Base-by-base conservation (phyloP, 2,329 filamentous ascomycete species). In the Ophiostoma angusticollis region DNA sequence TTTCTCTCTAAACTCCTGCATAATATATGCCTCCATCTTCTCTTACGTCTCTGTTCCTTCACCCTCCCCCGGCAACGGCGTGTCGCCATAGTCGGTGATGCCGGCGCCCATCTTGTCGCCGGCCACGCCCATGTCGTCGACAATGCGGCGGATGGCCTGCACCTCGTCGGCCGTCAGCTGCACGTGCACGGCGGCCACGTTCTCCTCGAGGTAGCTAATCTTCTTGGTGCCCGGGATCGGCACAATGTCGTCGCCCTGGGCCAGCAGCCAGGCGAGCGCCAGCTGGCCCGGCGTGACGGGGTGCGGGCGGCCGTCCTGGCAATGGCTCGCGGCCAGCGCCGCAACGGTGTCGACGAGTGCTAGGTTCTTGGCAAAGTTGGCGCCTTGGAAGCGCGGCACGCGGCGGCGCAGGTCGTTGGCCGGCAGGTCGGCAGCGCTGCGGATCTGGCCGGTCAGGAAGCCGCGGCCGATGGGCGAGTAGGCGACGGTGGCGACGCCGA, bases 381-480 rank as follows among this genome's bases (percentile, higher is more conserved):
- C 69, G 13, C 60, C 57, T 3, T 47, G 54, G 52, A 71, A 73
- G 11, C 71, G 61, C 3, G 71, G 70, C 13, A 66, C 22, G 33
- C 9, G 45, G 45, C 29, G 49, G 47, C 73, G 65, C 50, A 67
- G 62, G 49, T 76, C 71, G 3, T 51, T 55, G 7, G 61, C 58
- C 5, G 60, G 60, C 35, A 75, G 59, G 47, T 74, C 69, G 13
- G 58, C 58, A 0, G 49, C 52, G 3, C 58, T 62, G 29, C 59
- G 59, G 50, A 68, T 64, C 6, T 54, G 52, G 7, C 72, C 72
- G 0, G 69, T 67, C 18, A 80, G 50, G 43, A 79, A 54, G 9
- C 75, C 74, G 1, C 73, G 63, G 2, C 72, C 73, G 2, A 80
- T 62, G 2, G 75, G 75, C 13, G 64, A 67, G 55, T 74, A 78